Conservation (phyloP, 129 eudicot species). For the Deinandra increscens region DNA sequence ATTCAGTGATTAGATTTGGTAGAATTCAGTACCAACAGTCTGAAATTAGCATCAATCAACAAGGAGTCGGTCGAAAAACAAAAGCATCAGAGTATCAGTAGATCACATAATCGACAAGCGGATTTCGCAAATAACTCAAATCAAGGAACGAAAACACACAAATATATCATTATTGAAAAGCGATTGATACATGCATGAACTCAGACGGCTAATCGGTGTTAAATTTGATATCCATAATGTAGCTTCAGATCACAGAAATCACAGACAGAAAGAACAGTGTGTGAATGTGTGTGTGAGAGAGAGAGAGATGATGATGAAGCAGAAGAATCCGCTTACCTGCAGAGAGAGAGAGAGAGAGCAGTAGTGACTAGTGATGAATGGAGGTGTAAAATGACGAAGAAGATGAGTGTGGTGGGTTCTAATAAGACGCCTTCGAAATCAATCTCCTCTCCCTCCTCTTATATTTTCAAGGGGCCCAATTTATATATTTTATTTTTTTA, state of each 20-base stretch:
- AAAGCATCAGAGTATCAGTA: not conserved
- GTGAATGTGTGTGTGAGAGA: not conserved
- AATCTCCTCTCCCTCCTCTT: not conserved
- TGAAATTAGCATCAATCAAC: not conserved
- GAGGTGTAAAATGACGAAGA: conserved; percentile 1
- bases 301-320: conserved; percentile 17
- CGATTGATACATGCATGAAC: conserved; percentile 16
- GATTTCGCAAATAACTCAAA: not conserved
- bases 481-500: not conserved
- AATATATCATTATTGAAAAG: not conserved
- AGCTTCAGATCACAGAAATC: not conserved
- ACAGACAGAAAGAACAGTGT: not conserved
- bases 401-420: conserved; percentile 9
- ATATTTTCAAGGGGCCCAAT: not conserved
- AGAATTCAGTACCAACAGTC: not conserved
- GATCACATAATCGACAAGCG: not conserved
- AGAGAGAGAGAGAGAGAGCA: conserved; percentile 12
- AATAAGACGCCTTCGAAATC: not conserved
- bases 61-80: not conserved
- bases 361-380: conserved; percentile 14
- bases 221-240: conserved; percentile 1
- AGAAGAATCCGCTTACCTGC: conserved; percentile 1
- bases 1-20: not conserved
- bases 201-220: not conserved
- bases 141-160: not conserved